Base-by-base conservation (phyloP, 2,329 filamentous ascomycete genomes). In the Aspergillus viridinutans region DNA sequence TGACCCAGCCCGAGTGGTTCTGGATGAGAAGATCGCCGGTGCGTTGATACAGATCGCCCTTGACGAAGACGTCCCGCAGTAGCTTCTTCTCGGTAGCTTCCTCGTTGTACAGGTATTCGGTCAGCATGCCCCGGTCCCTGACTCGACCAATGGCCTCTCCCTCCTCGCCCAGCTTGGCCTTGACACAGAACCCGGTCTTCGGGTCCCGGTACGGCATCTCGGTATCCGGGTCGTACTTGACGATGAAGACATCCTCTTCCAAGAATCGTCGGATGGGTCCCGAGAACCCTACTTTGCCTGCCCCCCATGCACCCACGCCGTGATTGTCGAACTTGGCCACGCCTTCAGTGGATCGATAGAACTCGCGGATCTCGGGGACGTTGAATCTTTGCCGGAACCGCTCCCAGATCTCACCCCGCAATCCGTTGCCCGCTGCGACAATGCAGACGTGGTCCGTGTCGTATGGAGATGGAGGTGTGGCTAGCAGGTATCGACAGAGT, bases 361-460 rank as follows among this genome's bases (percentile, higher is more conserved):
- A 79, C 57, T 81, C 78, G 7, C 77, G 70, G 43, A 81, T 74
- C 62, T 80, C 78, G 1, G 72, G 70, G 1, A 81, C 71, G 0
- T 65, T 69, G 59, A 79, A 80, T 2, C 77, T 69, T 21, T 71
- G 59, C 35, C 72, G 73, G 66, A 81, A 80, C 38, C 70, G 74
- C 49, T 78, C 73, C 79, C 79, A 81, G 47, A 81, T 78, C 53
- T 81, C 79, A 0, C 68, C 72, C 1, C 77, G 72, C 9, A 82
- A 63, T 0, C 80, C 80, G 52, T 81, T 82, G 0, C 80, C 80
- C n/a, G 65, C 64, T 3, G 76, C 78, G 1, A 77, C 72, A 23
- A 76, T 76, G 56, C 77, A 76, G 3, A 70, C 66, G 61, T 82
- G 80, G 21, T 72, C 66, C 12, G 67, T 67, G 58, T 81, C 80